These are phyloP conservation scores for Fusarium begoniae DNA, from an alignment of 2,329 filamentous ascomycete genomes.

Conservation along the genomic window DNA sequence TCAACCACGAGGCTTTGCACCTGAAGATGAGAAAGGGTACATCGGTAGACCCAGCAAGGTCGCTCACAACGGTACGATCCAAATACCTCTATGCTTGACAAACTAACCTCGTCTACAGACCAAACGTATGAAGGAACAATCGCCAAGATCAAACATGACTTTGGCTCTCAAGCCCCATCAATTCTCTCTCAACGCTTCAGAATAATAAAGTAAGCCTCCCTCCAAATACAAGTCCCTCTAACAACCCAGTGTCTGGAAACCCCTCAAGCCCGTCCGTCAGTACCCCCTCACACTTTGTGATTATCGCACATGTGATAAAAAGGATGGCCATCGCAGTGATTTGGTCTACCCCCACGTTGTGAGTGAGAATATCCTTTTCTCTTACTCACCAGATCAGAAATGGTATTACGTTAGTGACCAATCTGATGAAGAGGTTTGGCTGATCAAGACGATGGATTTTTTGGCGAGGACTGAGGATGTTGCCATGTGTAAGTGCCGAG, in stretches of 20 bases:
- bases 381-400: not conserved
- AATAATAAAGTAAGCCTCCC: not conserved
- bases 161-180: not conserved
- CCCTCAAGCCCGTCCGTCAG: not conserved
- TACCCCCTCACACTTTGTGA: not conserved
- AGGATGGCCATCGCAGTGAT: accelerated
- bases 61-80: not conserved
- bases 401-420: not conserved
- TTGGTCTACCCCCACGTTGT: not conserved
- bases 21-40: not conserved
- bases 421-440: not conserved
- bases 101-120: not conserved
- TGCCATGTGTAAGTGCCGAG: not conserved
- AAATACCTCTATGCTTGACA: not conserved
- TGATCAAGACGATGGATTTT: not conserved
- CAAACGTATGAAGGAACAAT: not conserved
- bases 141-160: not conserved
- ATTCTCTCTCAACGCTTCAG: not conserved
- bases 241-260: not conserved
- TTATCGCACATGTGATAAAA: not conserved
- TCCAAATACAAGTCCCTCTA: not conserved
- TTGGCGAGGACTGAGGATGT: not conserved
- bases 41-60: not conserved
- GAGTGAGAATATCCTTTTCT: not conserved
- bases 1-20: not conserved